phyloP scores from a whole-genome alignment of 2,329 filamentous ascomycete genomes.

The Albifimbria verrucaria region DNA sequence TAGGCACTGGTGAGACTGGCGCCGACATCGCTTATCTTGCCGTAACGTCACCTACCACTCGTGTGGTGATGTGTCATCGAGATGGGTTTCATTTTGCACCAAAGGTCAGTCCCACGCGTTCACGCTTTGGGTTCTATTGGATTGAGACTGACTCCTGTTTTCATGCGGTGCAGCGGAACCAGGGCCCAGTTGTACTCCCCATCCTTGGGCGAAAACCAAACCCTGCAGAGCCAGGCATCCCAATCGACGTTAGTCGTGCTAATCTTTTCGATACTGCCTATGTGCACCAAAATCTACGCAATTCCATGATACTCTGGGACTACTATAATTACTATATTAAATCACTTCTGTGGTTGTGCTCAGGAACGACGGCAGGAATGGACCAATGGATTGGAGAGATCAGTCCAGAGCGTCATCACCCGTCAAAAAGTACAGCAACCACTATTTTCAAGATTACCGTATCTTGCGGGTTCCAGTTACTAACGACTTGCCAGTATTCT shows the following conservation, averaged over 20 bases:
- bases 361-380: conserved; percentile 34
- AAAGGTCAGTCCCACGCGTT: conserved; percentile 23
- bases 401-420: conserved; percentile 25
- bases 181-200: conserved; percentile 14
- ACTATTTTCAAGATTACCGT: too few relatives aligned
- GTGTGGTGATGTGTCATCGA: conserved; percentile 39
- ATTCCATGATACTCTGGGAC: conserved; percentile 33
- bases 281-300: conserved; percentile 36
- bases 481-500: conserved; percentile 28
- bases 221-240: conserved; percentile 27
- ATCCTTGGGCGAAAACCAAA: conserved; percentile 11
- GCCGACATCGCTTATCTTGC: conserved; percentile 40
- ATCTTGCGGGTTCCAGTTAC: neutral
- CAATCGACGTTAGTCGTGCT: conserved; percentile 37
- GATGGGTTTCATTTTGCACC: conserved; percentile 38
- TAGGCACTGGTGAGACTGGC: conserved; percentile 42
- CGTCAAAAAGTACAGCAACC: conserved; percentile 15
- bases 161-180: conserved; percentile 9
- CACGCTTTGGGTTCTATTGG: too few relatives aligned
- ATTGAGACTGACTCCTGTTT: neutral
- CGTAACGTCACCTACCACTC: conserved; percentile 34
- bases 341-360: conserved; percentile 24
- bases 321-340: conserved; percentile 40
- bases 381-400: conserved; percentile 41
- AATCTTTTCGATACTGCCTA: conserved; percentile 45